phyloP scores from a whole-genome alignment of 2,329 filamentous ascomycete species.

The Aspergillus sp. region DNA sequence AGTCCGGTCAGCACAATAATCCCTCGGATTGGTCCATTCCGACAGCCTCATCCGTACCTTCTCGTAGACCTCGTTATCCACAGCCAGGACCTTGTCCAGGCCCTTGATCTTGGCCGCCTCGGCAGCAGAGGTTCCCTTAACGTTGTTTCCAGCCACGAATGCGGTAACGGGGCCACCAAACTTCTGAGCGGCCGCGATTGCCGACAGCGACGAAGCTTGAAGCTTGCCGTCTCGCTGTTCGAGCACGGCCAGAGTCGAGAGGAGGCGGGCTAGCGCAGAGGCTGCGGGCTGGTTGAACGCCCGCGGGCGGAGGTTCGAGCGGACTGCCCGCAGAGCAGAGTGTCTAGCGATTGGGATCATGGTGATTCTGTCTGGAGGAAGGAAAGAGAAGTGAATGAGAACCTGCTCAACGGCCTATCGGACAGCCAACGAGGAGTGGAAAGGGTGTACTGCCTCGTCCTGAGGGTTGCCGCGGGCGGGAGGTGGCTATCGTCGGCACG shows the following conservation, averaged over 20 bases:
- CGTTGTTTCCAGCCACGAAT: constrained; percentile 79
- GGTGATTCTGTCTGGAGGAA: constrained; percentile 7
- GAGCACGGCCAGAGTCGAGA: constrained; percentile 86
- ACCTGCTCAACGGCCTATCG: constrained; percentile 9
- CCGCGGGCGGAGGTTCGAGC: constrained; percentile 46
- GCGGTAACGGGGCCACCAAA: constrained; percentile 82
- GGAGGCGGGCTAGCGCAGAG: constrained; percentile 64
- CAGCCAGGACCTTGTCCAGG: constrained; percentile 83
- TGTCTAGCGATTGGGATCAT: constrained; percentile 39
- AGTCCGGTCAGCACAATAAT: constrained; percentile 5
- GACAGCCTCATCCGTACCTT: constrained; percentile 57
- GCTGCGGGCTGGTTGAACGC: constrained; percentile 46
- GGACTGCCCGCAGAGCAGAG: constrained; percentile 43
- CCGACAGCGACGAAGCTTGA: constrained; percentile 76
- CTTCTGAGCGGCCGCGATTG: constrained; percentile 81
- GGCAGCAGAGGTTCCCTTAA: constrained; percentile 69
- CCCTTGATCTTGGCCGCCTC: constrained; percentile 87
- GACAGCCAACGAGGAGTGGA: constrained; percentile 7
- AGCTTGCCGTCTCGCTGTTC: constrained; percentile 92
- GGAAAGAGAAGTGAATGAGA: not conserved
- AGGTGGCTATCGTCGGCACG: constrained; percentile 36
- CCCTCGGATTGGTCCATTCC: not conserved
- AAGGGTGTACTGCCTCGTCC: not conserved
- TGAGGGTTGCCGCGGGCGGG: constrained; percentile 10
- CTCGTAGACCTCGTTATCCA: constrained; percentile 89